Conservation (phyloP, 257 asterid species). For the Capsicum pubescens region DNA sequence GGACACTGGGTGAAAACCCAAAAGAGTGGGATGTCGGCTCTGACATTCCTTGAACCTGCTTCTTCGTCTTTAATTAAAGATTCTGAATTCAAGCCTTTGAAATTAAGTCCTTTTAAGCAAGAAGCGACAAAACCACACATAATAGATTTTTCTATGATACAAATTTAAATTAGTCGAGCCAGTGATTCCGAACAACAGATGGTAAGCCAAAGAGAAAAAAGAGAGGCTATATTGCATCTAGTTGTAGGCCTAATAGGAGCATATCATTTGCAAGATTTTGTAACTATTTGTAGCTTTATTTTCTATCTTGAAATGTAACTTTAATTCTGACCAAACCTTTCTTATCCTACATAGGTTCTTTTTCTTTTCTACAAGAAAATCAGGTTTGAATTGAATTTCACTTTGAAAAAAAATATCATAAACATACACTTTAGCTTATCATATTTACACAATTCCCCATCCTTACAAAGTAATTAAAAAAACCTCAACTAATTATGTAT, state of each 20-base stretch:
- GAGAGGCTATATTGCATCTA: not conserved
- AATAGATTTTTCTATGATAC: rapidly evolving
- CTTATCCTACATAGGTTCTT: not conserved
- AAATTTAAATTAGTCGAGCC: not conserved
- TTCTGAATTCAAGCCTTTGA: not conserved
- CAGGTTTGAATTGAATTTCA: not conserved
- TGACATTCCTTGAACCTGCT: not conserved
- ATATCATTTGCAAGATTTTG: not conserved
- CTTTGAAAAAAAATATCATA: not conserved
- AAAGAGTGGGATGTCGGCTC: not conserved
- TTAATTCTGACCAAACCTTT: conserved; percentile 13
- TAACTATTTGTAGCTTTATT: not conserved
- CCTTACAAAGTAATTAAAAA: no score
- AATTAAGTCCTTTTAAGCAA: not conserved
- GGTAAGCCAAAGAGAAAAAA: not conserved
- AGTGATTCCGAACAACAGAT: not conserved
- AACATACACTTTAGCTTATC: no score
- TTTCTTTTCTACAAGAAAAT: not conserved
- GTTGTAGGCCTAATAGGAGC: not conserved
- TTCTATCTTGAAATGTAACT: not conserved
- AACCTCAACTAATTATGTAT: no score
- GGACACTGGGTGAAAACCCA: no score
- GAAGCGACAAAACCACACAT: not conserved
- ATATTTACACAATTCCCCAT: no score
- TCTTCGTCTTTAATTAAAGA: not conserved